These are phyloP conservation scores for Sporothrix humicola DNA, from an alignment of 2,329 filamentous ascomycete species.

Conservation along the genomic window DNA sequence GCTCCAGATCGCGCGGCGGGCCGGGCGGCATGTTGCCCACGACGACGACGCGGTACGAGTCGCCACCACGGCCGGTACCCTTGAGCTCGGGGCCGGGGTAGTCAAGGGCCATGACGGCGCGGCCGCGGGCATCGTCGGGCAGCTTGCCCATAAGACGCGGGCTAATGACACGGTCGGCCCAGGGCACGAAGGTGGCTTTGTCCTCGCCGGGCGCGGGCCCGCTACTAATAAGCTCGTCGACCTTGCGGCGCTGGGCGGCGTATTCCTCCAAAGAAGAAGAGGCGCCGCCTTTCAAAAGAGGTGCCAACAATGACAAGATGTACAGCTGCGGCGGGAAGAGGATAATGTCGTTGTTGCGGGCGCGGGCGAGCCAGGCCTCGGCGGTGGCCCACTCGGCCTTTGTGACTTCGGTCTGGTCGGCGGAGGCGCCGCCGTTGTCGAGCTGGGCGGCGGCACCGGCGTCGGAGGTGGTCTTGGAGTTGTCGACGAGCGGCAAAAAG, in stretches of 20 bases:
- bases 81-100: slow-evolving; percentile 62
- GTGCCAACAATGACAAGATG: slow-evolving; percentile 65
- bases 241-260: slow-evolving; percentile 55
- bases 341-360: slow-evolving; percentile 70
- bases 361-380: slow-evolving; percentile 69
- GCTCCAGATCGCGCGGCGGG: slow-evolving; percentile 60
- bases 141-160: slow-evolving; percentile 55
- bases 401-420: slow-evolving; percentile 65
- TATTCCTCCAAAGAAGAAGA: slow-evolving; percentile 41
- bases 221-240: slow-evolving; percentile 61
- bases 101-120: slow-evolving; percentile 62
- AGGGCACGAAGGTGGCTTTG: slow-evolving; percentile 47
- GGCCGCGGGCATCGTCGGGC: slow-evolving; percentile 50
- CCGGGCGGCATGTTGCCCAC: slow-evolving; percentile 56
- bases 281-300: slow-evolving; percentile 52
- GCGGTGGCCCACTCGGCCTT: slow-evolving; percentile 73
- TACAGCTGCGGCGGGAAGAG: slow-evolving; percentile 91
- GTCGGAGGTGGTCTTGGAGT: slow-evolving; percentile 43
- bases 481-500: slow-evolving; percentile 69
- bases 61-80: slow-evolving; percentile 57
- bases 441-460: slow-evolving; percentile 45
- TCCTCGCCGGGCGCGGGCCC: slow-evolving; percentile 45
- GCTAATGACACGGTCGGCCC: slow-evolving; percentile 67
- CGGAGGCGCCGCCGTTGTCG: slow-evolving; percentile 66
- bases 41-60: slow-evolving; percentile 64